Conservation (phyloP, 257 asterid genomes). For the Eustoma russellianum region DNA sequence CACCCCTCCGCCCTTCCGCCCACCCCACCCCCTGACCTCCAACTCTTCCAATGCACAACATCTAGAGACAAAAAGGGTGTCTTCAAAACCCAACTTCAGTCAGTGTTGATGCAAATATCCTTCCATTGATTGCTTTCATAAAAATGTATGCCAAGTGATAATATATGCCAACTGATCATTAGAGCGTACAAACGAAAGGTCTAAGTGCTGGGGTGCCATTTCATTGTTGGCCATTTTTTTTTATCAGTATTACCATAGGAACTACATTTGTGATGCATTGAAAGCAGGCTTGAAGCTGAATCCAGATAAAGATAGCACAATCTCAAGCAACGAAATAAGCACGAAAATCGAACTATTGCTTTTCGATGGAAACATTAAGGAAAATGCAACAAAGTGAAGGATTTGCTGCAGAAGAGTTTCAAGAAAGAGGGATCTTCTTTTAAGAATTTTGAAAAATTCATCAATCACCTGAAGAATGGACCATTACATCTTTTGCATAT, state of each 20-base stretch:
- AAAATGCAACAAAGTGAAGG: constrained; percentile 30
- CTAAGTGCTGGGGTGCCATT: constrained; percentile 24
- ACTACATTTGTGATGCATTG: constrained; percentile 30
- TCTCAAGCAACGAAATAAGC: constrained; percentile 27
- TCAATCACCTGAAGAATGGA: background rate
- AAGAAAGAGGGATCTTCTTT: constrained; percentile 30
- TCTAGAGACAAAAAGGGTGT: too few species aligned
- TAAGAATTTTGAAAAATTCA: constrained; percentile 18
- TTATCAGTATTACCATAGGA: constrained; percentile 27
- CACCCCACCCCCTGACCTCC: too few species aligned
- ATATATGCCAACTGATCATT: too few species aligned
- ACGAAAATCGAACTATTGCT: constrained; percentile 17
- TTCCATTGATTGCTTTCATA: too few species aligned
- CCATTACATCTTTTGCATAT: background rate
- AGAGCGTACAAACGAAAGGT: too few species aligned
- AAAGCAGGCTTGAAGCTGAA: constrained; percentile 28
- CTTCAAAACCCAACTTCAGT: too few species aligned
- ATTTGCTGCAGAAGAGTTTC: constrained; percentile 14
- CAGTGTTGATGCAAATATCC: too few species aligned
- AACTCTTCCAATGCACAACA: too few species aligned
- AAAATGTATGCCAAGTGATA: too few species aligned
- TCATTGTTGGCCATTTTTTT: constrained; percentile 38
- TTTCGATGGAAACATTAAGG: constrained; percentile 12
- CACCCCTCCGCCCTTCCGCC: too few species aligned
- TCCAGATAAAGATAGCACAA: constrained; percentile 24